Conservation (phyloP, 768 basidiomycete species). For the Auriscalpium vulgare region DNA sequence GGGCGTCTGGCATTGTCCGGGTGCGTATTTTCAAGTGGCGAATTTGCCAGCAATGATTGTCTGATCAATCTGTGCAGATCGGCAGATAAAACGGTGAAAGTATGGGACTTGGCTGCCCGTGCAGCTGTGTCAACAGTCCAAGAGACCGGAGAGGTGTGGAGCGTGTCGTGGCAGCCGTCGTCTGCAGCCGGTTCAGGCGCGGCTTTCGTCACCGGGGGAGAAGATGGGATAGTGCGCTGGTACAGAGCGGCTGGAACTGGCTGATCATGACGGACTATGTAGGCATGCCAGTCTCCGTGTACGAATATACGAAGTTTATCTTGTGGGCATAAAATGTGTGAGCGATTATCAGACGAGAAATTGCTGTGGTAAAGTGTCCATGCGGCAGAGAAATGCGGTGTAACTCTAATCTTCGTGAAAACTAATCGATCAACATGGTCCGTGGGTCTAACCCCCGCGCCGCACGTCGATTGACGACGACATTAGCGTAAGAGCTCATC, state of each 20-base stretch:
- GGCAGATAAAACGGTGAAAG: constrained; percentile 77
- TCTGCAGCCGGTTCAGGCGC: constrained; percentile 47
- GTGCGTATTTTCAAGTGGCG: constrained; percentile 32
- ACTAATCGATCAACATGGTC: too few species aligned
- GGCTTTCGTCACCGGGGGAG: constrained; percentile 67
- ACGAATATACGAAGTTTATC: not conserved
- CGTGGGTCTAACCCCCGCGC: too few species aligned
- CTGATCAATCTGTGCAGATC: constrained; percentile 38
- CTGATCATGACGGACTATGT: constrained; percentile 5
- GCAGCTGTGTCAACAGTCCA: constrained; percentile 69
- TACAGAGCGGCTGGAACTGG: constrained; percentile 64
- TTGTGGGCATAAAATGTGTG: not conserved
- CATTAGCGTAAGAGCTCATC: too few species aligned
- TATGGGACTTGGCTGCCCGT: constrained; percentile 78
- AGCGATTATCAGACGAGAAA: not conserved
- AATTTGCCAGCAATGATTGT: not conserved
- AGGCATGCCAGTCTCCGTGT: not conserved
- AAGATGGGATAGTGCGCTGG: constrained; percentile 70
- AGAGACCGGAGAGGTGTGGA: constrained; percentile 79
- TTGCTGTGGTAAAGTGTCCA: not conserved
- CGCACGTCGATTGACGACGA: too few species aligned
- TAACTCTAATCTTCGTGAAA: too few species aligned
- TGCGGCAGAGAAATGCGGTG: too few species aligned
- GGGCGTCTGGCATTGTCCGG: constrained; percentile 74
- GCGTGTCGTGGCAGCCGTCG: constrained; percentile 71